A percentile compares a stretch with the other conserved stretches of the same genome.
Conservation (phyloP, 768 basidiomycete species). For the Lactarius quietus region DNA sequence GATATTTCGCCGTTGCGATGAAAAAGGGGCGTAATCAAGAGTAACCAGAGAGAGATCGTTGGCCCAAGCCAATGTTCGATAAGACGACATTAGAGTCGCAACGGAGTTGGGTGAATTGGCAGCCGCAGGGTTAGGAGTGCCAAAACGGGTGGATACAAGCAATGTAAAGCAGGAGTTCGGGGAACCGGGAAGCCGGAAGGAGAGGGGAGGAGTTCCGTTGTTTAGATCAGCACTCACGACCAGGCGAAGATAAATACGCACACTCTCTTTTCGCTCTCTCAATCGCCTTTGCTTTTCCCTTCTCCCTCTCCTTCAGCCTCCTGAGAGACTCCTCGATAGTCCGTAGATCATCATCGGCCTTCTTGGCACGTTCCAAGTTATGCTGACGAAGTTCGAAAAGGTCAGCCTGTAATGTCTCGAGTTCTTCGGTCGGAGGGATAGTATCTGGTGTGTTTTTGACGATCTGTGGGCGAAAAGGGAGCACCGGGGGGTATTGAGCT, state of each 20-base stretch:
- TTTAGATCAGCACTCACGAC: slow-evolving; percentile 11
- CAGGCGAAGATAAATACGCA: slow-evolving; percentile 44
- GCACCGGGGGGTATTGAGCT: slow-evolving; percentile 44
- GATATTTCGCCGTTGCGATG: background rate
- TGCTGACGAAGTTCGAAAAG: slow-evolving; percentile 51
- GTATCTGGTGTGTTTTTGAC: slow-evolving; percentile 60
- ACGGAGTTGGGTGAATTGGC: background rate
- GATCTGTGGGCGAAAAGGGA: slow-evolving; percentile 54
- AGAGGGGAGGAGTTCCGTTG: slow-evolving; percentile 21
- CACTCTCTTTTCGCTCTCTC: slow-evolving; percentile 73
- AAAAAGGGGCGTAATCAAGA: background rate
- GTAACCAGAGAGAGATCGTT: background rate
- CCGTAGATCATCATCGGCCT: slow-evolving; percentile 71
- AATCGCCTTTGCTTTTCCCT: slow-evolving; percentile 64
- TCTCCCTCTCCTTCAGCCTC: slow-evolving; percentile 70
- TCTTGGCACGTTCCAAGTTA: slow-evolving; percentile 61
- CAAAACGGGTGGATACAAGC: background rate
- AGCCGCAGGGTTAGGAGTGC: background rate
- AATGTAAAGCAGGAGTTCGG: background rate
- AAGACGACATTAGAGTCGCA: background rate
- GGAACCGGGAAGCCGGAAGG: slow-evolving; percentile 16
- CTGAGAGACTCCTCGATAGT: slow-evolving; percentile 74
- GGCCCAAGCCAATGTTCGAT: background rate
- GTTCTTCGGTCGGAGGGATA: slow-evolving; percentile 70
- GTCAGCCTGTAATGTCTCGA: slow-evolving; percentile 61